Evolutionary conservation across 495 filamentous ascomycete genomes (phyloP), one percentile per base, ranked within the genome.

Genomic region (Aspergillus affinis): DNA sequence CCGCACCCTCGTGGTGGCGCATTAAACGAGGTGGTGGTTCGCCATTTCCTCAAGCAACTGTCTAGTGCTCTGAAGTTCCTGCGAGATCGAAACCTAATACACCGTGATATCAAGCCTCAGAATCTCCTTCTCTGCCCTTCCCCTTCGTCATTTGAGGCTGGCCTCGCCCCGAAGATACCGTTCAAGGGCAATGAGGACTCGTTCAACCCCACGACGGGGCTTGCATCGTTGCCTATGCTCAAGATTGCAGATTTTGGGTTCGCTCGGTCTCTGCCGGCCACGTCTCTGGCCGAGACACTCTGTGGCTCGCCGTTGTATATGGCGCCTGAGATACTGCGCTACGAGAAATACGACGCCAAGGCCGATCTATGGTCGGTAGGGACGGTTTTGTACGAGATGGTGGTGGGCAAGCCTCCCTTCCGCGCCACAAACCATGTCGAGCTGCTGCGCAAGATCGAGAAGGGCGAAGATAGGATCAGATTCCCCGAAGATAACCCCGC

Each of bases 261-360:
- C 69, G 94, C 94, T 54, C 86, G 94, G 51, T 90, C 93, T 48
- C 77, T 98, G 50, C 93, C 93, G 7, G 82, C 88, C 10, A 93
- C 93, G 1, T 91, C 93, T 2, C 79, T 98, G 48, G 94, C 94
- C 8, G 94, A 98, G 69, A 98, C 94, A 3, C 81, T 98, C 6
- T 98, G 94, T 72, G 94, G 94, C 32, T 98, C 94, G n/a, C 94
- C 94, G 15, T 81, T 98, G 23, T 98, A 98, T 74, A 98, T 98
- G 94, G 94, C 94, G 1, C 94, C 94, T 2, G 94, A 98, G 74
- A 98, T 98, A 59, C 83, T 98, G 47, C 86, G 93, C 47, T 98
- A 97, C 65, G 93, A 98, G 70, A 93, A 92, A 70, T 98, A 98
- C 72, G 93, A 96, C 76, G 91, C 93, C 48, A 95, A 93, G 69